Evolutionary conservation across 2,329 filamentous ascomycete genomes (phyloP).

Genomic region (Paraphaeosphaeria sporulosa): DNA sequence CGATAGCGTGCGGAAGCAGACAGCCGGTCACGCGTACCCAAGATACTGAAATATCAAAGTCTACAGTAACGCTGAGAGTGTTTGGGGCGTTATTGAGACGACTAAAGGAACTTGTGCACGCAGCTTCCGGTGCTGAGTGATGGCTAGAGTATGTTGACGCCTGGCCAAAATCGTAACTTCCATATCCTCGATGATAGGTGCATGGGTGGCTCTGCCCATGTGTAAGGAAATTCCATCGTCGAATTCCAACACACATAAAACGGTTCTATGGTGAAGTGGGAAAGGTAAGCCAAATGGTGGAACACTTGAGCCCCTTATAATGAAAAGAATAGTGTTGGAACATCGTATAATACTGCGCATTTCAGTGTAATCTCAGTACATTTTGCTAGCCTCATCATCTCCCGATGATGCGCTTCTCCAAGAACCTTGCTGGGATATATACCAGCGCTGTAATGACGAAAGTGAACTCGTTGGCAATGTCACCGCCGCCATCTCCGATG

Average conservation of each 20-base stretch:
- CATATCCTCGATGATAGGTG: no score
- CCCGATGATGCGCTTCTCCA: constrained; percentile 37
- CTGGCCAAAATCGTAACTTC: no score
- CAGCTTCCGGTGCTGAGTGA: no score
- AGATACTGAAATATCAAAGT: background rate
- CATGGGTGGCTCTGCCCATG: no score
- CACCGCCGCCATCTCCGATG: constrained; percentile 37
- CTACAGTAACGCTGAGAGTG: background rate
- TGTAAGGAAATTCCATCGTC: no score
- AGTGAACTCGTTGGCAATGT: constrained; percentile 39
- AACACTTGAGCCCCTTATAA: no score
- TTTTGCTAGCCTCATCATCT: constrained; percentile 14
- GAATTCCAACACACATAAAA: no score
- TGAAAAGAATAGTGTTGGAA: background rate
- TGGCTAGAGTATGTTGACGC: no score
- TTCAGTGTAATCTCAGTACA: background rate
- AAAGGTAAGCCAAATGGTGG: no score
- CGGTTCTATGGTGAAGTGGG: no score
- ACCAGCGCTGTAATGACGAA: constrained; percentile 35
- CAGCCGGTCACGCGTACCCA: background rate
- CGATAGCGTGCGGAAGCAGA: constrained; percentile 1
- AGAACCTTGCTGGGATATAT: constrained; percentile 36
- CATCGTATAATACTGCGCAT: background rate
- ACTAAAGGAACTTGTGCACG: background rate
- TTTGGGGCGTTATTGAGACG: background rate